Conservation (phyloP, 768 basidiomycete species). For the Serendipita sp. region DNA sequence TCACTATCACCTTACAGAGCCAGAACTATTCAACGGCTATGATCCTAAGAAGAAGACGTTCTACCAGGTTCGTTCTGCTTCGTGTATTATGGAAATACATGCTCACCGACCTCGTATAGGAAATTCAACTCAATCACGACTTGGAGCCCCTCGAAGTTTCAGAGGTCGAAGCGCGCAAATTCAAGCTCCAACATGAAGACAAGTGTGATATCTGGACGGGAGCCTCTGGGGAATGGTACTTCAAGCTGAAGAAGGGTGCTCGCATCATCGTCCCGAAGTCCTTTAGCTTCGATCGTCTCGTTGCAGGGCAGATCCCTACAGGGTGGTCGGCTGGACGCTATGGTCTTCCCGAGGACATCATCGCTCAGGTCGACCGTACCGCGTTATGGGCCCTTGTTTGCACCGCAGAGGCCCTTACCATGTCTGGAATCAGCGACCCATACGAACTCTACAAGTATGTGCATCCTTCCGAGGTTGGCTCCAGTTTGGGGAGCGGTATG, state of each 20-base stretch:
- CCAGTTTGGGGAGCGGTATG: conserved; percentile 92
- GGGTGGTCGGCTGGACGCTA: conserved; percentile 96
- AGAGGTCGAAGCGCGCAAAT: conserved; percentile 79
- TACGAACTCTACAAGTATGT: conserved; percentile 96
- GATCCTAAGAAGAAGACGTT: conserved; percentile 96
- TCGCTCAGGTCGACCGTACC: conserved; percentile 83
- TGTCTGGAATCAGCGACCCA: conserved; percentile 94
- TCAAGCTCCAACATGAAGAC: conserved; percentile 92
- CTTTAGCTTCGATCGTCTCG: conserved; percentile 83
- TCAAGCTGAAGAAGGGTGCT: conserved; percentile 98
- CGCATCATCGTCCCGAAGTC: conserved; percentile 88
- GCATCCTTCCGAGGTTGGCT: conserved; percentile 93
- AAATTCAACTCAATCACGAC: conserved; percentile 91
- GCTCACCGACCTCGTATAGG: conserved; percentile 20
- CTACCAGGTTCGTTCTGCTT: conserved; percentile 38
- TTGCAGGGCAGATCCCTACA: conserved; percentile 92
- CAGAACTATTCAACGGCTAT: conserved; percentile 94
- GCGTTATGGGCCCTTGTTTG: conserved; percentile 91
- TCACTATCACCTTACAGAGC: conserved; percentile 40
- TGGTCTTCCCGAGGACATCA: conserved; percentile 92
- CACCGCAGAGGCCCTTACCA: conserved; percentile 89
- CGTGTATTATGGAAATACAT: neutral
- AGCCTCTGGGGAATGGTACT: conserved; percentile 89
- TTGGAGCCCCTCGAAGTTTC: conserved; percentile 91
- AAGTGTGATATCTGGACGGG: conserved; percentile 92